Base-by-base conservation (phyloP, 2,329 filamentous ascomycete species). In the Cladophialophora psammophila region DNA sequence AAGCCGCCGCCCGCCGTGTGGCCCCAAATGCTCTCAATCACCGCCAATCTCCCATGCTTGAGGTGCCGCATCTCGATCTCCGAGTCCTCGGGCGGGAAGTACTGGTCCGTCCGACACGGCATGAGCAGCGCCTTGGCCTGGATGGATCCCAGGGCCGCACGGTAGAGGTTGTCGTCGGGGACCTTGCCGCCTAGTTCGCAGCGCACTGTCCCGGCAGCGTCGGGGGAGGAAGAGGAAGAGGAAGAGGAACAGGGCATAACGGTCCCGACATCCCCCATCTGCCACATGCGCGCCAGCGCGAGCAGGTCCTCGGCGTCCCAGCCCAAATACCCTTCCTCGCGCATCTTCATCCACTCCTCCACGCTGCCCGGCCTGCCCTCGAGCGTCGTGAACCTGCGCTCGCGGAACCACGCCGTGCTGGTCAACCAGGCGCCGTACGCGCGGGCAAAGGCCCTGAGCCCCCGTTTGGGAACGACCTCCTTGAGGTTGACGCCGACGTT, bases 341-440 rank as follows among this genome's bases (percentile, higher is more conserved):
- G 73, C 0, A 76, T 72, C 3, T 73, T 65, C 76, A 79, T 83
- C 1, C 76, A 79, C n/a, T 74, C 70, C 48, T 83, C 69, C n/a
- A 75, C 53, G 20, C 56, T 77, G 9, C 73, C 59, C 32, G 76
- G 80, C 0, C 79, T 79, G 32, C 78, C 53, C 2, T 26, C 52
- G 32, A 56, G 38, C 5, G 73, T 72, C 60, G 76, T 73, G 71
- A 80, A 84, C n/a, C 77, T 63, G 34, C 78, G 73, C 61, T 81
- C 64, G 4, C 81, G 76, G 61, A 82, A 84, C 82, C 81, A 84
- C 38, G 79, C 76, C 0, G 79, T 73, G 62, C 81, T 83, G 0
- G 81, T 82, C 63, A 83, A 60, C 82, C 82, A 84, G 0, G 81
- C 81, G 1, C 79, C 81, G 68, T 84, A 84, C 0, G 81, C 80